Conservation (phyloP, 768 basidiomycete species). For the Suillus lakei region DNA sequence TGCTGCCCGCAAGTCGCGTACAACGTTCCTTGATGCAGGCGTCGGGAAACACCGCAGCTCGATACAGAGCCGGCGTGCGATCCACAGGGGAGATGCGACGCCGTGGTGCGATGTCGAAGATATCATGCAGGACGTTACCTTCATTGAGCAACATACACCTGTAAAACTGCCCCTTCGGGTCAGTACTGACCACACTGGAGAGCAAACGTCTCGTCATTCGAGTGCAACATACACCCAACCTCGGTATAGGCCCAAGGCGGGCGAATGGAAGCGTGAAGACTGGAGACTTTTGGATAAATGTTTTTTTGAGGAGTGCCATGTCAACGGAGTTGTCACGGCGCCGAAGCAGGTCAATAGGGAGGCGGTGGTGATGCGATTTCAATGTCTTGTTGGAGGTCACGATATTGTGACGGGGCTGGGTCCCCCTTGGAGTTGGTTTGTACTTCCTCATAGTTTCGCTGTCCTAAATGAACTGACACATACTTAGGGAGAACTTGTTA, state of each 20-base stretch:
- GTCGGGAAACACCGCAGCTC: conserved; percentile 28
- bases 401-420: conserved; percentile 46
- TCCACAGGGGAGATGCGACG: conserved; percentile 22
- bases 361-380: conserved; percentile 65
- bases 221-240: not conserved
- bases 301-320: conserved; percentile 72
- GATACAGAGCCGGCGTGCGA: conserved; percentile 18
- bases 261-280: conserved; percentile 72
- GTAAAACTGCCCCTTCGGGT: conserved; percentile 13
- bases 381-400: conserved; percentile 51
- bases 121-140: conserved; percentile 19
- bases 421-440: conserved; percentile 63
- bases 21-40: conserved; percentile 36
- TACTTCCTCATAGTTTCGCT: not conserved
- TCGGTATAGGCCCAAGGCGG: conserved; percentile 6
- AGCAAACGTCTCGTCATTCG: not conserved
- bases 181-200: not conserved
- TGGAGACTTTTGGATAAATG: conserved; percentile 84
- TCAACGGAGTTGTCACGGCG: conserved; percentile 41
- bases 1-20: conserved; percentile 43
- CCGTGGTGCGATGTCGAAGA: conserved; percentile 37
- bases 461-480: not conserved
- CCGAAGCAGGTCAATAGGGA: conserved; percentile 55
- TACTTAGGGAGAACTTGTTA: conserved; percentile 24
- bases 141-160: conserved; percentile 29